Evolutionary conservation across 2,329 filamentous ascomycete species (phyloP), one percentile per base, ranked within the genome.

Genomic region (Epichloe aotearoae): DNA sequence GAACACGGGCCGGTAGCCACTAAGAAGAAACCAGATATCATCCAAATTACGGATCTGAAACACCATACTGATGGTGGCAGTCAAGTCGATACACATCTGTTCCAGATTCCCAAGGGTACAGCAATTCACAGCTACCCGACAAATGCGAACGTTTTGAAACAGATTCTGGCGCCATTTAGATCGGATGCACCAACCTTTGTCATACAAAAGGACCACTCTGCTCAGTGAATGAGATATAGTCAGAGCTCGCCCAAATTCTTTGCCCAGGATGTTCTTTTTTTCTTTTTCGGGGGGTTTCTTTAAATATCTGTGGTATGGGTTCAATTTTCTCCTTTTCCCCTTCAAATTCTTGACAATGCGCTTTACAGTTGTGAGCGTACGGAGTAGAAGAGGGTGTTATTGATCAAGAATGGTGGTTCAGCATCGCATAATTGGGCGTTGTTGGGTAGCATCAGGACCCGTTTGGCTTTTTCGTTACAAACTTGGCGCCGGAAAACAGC

Each of bases 41-140:
- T 62, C 12, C 44, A 52, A 20, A 52, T 62, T 12, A 50, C 49
- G 33, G 55, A 58, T 17, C 15, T 17, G 15, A 47, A 47, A 36
- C 34, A 48, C 2, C n/a, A 7, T 4, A n/a, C 38, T 14, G 30
- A 15, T 12, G 10, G 20, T 23, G 33, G 20, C 30, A 26, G 23
- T 17, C 38, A 38, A 17, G 10, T 6, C 17, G 15, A 49, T 40
- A 15, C 14, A 7, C 23, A 30, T 14, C 19, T 36, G 11, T 17
- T 15, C 4, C 47, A 50, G 15, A 17, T 45, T 4, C 39, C 51
- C 12, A 37, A 43, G 17, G 39, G 33, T 10, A 19, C 38, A 47
- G 55, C 50, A 30, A 56, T 59, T 17, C 57, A 62, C 49, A 57
- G 50, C 26, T 56, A 60, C 43, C 53, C 56, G 39, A 50, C 51